phyloP scores from a whole-genome alignment of 1,284 basidiomycete species.

The Ganoderma meredithae region DNA sequence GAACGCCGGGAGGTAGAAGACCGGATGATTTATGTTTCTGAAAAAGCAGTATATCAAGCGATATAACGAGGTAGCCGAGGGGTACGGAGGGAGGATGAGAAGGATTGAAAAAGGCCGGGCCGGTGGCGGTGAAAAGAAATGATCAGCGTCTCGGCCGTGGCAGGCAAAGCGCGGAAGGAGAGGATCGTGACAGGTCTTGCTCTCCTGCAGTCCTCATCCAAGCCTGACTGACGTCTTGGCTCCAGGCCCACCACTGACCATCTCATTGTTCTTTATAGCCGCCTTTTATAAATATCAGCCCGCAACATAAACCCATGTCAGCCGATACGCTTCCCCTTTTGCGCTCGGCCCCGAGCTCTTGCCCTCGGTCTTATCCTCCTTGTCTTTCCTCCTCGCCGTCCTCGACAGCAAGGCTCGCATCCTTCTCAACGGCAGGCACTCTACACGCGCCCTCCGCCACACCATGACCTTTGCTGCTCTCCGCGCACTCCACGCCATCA shows the following conservation, averaged over 20 bases:
- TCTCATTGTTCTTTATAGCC: neutral
- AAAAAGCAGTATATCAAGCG: neutral
- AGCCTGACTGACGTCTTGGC: slow-evolving; percentile 8
- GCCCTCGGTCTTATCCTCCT: neutral
- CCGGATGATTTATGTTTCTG: slow-evolving; percentile 11
- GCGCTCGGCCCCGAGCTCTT: slow-evolving; percentile 5
- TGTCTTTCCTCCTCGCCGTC: neutral
- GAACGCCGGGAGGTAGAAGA: neutral
- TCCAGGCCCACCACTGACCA: slow-evolving; percentile 9
- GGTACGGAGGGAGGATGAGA: neutral
- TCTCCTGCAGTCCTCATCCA: neutral
- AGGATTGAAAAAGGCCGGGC: neutral
- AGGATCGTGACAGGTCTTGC: slow-evolving; percentile 13
- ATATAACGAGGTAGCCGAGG: neutral
- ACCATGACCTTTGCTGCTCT: slow-evolving; percentile 66
- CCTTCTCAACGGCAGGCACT: neutral
- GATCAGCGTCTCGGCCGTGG: slow-evolving; percentile 10
- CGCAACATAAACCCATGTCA: slow-evolving; percentile 19
- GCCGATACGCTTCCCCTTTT: slow-evolving; percentile 1
- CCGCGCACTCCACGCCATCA: slow-evolving; percentile 67
- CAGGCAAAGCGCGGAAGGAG: slow-evolving; percentile 5
- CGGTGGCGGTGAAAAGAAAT: slow-evolving; percentile 2
- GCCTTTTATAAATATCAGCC: slow-evolving; percentile 15
- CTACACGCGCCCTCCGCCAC: slow-evolving; percentile 1
- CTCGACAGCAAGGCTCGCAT: neutral